phyloP scores from a whole-genome alignment of 1,139 yeast genomes.

The Sugiyamaella japonica region DNA sequence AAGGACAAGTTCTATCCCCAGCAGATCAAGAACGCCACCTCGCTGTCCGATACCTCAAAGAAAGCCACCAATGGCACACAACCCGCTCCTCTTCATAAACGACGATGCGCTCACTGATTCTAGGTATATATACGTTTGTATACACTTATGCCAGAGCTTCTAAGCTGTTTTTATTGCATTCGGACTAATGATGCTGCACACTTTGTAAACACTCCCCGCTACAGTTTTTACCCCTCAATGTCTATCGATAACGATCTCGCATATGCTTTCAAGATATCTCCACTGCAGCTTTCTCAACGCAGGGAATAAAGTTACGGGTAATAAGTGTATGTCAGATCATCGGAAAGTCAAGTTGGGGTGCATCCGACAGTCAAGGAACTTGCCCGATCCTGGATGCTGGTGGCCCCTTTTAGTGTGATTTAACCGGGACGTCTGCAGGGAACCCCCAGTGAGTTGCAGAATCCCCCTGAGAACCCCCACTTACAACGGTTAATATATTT shows the following conservation, averaged over 20 bases:
- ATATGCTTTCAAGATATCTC: no score
- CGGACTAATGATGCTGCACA: no score
- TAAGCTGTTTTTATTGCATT: no score
- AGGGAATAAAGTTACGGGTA: neutral
- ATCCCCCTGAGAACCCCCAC: slow-evolving; percentile 15
- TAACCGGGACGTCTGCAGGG: slow-evolving; percentile 1
- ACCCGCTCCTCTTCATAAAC: neutral
- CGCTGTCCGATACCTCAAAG: neutral
- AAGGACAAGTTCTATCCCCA: slow-evolving; percentile 17
- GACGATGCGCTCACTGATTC: slow-evolving; percentile 4
- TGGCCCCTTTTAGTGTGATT: neutral
- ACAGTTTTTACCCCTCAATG: no score
- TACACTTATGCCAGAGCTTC: no score
- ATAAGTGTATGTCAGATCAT: neutral
- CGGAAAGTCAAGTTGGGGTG: neutral
- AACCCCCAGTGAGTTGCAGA: neutral
- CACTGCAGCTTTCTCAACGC: no score
- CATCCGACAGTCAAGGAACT: neutral
- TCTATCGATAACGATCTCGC: no score
- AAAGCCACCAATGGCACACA: neutral
- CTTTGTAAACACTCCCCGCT: no score
- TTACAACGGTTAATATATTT: slow-evolving; percentile 5
- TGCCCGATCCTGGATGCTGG: neutral
- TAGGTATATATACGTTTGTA: neutral
- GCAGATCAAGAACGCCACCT: neutral